Evolutionary conservation across 2,329 filamentous ascomycete species (phyloP).

Genomic region (Paraphoma chrysanthemicola): DNA sequence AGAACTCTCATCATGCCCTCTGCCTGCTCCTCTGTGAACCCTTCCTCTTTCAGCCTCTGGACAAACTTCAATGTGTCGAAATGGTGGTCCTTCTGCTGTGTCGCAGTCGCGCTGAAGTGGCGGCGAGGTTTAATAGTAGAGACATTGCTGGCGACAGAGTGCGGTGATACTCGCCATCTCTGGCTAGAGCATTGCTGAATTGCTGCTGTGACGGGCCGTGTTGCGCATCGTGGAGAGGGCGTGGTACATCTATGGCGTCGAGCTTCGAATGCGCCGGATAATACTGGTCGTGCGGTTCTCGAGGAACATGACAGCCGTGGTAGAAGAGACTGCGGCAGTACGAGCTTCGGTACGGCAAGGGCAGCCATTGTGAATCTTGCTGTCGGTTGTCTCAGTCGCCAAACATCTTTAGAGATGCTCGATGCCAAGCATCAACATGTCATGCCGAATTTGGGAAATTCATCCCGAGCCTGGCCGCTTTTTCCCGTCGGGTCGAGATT

Average conservation of each 20-base stretch:
- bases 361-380: constrained; percentile 36
- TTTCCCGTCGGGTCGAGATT: neutral
- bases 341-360: constrained; percentile 27
- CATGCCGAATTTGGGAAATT: constrained; percentile 27
- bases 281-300: constrained; percentile 29
- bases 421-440: constrained; percentile 24
- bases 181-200: constrained; percentile 1
- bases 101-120: constrained; percentile 72
- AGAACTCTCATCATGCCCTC: constrained; percentile 99
- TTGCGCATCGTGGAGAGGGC: constrained; percentile 19
- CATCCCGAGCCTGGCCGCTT: constrained; percentile 1
- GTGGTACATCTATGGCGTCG: constrained; percentile 20
- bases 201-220: constrained; percentile 15
- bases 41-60: constrained; percentile 84
- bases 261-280: constrained; percentile 17
- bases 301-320: constrained; percentile 46
- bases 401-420: constrained; percentile 10
- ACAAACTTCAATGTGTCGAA: constrained; percentile 99
- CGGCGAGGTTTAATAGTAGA: constrained; percentile 24
- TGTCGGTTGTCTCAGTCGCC: constrained; percentile 8
- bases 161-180: neutral
- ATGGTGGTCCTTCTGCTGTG: constrained; percentile 78
- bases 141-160: constrained; percentile 6
- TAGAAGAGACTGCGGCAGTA: constrained; percentile 48
- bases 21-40: constrained; percentile 93